A percentile compares a stretch with the other conserved stretches of the same genome.
These are phyloP conservation scores for Aspergillus pseudoviridinutans DNA, from an alignment of 2,329 filamentous ascomycete genomes.

Conservation along the genomic window DNA sequence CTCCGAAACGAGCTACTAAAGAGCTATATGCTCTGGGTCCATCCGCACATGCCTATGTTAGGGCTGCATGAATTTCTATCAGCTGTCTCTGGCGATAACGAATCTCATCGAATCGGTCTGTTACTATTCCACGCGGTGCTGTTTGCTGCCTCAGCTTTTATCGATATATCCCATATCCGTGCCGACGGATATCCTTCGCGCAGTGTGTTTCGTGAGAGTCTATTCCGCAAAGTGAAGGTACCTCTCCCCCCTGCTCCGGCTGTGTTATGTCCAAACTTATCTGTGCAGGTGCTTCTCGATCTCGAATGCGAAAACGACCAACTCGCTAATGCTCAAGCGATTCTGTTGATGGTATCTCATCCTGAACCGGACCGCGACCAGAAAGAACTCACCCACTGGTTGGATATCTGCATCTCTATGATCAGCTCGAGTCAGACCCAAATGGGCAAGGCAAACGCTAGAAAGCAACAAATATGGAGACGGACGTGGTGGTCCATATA, in stretches of 20 bases:
- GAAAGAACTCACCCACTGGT: slow-evolving; percentile 4
- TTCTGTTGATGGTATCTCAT: slow-evolving; percentile 4
- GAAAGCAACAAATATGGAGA: not conserved
- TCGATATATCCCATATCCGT: slow-evolving; percentile 3
- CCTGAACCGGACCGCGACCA: slow-evolving; percentile 1
- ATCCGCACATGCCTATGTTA: slow-evolving; percentile 5
- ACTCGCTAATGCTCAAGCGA: slow-evolving; percentile 1
- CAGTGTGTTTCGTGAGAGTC: not conserved
- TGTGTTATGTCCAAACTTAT: not conserved
- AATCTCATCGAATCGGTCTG: not conserved
- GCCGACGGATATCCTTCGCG: slow-evolving; percentile 4
- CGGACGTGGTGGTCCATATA: slow-evolving; percentile 8
- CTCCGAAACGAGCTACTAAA: slow-evolving; percentile 4
- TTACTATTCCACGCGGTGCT: slow-evolving; percentile 10
- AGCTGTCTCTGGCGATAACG: not conserved
- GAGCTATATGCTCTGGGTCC: slow-evolving; percentile 4
- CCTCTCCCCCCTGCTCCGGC: not conserved
- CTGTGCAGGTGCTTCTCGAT: slow-evolving; percentile 4
- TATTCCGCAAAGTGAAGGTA: not conserved
- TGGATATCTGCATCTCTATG: slow-evolving; percentile 6
- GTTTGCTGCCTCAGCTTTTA: slow-evolving; percentile 5
- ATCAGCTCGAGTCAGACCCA: slow-evolving; percentile 1
- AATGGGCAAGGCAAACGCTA: not conserved
- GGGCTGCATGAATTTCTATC: slow-evolving; percentile 3
- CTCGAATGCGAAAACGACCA: slow-evolving; percentile 6